Conservation (phyloP, 768 basidiomycete genomes). For the Grammothele lineata region DNA sequence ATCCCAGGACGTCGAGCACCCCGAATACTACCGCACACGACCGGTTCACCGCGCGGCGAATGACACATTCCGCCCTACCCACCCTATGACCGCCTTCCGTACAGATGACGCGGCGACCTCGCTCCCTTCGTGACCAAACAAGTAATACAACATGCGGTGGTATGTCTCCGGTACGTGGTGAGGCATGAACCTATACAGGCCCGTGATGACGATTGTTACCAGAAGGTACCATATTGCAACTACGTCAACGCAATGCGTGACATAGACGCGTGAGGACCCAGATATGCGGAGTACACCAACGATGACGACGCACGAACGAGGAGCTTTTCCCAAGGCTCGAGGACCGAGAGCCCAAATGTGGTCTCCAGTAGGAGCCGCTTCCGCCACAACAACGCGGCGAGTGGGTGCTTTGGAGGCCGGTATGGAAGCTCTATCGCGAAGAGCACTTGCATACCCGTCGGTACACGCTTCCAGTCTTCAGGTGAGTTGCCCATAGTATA, state of each 20-base stretch:
- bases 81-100: conserved; percentile 4
- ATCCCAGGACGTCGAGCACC: too few relatives aligned
- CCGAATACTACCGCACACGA: too few relatives aligned
- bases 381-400: conserved; percentile 40
- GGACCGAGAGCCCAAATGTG: conserved; percentile 53
- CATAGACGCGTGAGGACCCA: conserved; percentile 2
- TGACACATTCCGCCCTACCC: conserved; percentile 2
- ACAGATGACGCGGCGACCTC: conserved; percentile 1
- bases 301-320: conserved; percentile 54
- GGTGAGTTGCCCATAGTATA: conserved; percentile 12
- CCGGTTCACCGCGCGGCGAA: not conserved
- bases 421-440: conserved; percentile 26
- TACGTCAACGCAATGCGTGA: conserved; percentile 26
- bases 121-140: conserved; percentile 44
- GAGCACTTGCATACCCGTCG: conserved; percentile 15
- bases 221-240: conserved; percentile 39
- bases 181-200: conserved; percentile 52
- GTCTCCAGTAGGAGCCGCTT: conserved; percentile 53
- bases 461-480: conserved; percentile 19
- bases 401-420: conserved; percentile 20
- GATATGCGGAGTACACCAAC: too few relatives aligned
- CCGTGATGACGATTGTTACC: conserved; percentile 42
- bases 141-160: conserved; percentile 52
- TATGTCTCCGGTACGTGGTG: conserved; percentile 46
- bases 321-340: conserved; percentile 69